Evolutionary conservation across 495 filamentous ascomycete species (phyloP).

Genomic region (Penicillium longicatenatum): DNA sequence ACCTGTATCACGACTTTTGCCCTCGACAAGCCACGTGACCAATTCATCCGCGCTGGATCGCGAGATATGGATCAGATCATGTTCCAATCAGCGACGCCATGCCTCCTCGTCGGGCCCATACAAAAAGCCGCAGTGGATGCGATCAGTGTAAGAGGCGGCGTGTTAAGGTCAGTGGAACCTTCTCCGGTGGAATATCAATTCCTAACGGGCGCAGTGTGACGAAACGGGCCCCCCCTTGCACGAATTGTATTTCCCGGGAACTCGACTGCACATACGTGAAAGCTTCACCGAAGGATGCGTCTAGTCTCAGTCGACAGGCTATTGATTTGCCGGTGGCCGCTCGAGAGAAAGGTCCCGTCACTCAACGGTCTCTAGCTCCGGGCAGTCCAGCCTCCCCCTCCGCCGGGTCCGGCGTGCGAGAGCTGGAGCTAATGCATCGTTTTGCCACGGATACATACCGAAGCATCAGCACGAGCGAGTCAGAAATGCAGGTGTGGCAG

Average conservation of each 20-base stretch:
- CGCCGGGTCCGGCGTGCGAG: conserved; percentile 26
- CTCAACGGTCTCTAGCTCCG: conserved; percentile 19
- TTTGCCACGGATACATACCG: conserved; percentile 17
- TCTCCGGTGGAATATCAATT: background rate
- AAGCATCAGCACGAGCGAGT: conserved; percentile 23
- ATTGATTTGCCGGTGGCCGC: background rate
- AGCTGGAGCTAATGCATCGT: conserved; percentile 22
- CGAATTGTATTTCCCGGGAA: conserved; percentile 45
- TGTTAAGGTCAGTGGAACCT: background rate
- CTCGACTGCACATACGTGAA: conserved; percentile 43
- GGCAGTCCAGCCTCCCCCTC: conserved; percentile 26
- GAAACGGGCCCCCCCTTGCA: conserved; percentile 48
- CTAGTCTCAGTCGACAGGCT: conserved; percentile 4
- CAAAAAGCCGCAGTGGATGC: conserved; percentile 1
- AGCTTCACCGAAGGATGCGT: conserved; percentile 21
- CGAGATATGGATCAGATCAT: background rate
- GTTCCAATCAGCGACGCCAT: background rate
- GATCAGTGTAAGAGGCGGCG: conserved; percentile 4
- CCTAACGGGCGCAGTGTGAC: conserved; percentile 41
- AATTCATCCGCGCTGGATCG: background rate
- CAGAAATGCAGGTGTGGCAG: conserved; percentile 30
- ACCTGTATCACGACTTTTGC: background rate
- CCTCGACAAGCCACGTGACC: background rate
- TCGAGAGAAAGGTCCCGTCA: conserved; percentile 6
- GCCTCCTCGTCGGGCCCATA: conserved; percentile 4